phyloP scores from a whole-genome alignment of 352 stramenopile species.

The Pythium aristosporum region DNA sequence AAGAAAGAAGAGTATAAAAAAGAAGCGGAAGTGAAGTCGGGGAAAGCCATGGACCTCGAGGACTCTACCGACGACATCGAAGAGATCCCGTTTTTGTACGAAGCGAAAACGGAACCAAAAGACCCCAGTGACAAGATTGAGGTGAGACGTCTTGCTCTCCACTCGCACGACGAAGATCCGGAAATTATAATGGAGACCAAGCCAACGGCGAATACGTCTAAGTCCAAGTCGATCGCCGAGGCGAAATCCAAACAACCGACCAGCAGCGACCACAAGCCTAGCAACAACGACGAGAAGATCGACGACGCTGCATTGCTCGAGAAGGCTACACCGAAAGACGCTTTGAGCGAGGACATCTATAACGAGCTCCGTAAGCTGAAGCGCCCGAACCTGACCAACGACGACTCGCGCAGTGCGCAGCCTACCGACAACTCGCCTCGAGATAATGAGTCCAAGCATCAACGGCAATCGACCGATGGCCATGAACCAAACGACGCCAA shows the following conservation, averaged over 20 bases:
- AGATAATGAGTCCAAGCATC: slow-evolving; percentile 28
- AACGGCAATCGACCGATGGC: slow-evolving; percentile 15
- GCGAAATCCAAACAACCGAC: slow-evolving; percentile 19
- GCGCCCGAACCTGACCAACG: slow-evolving; percentile 32
- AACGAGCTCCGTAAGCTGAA: slow-evolving; percentile 61
- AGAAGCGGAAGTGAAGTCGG: slow-evolving; percentile 14
- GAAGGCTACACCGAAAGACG: slow-evolving; percentile 22
- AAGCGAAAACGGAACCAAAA: slow-evolving; percentile 48
- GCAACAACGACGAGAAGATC: slow-evolving; percentile 26
- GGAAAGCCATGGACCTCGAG: slow-evolving; percentile 37
- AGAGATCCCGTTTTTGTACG: slow-evolving; percentile 76
- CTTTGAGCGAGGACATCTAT: slow-evolving; percentile 45
- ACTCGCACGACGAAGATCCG: slow-evolving; percentile 43
- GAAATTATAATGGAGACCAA: slow-evolving; percentile 67
- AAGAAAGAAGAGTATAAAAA: slow-evolving; percentile 58
- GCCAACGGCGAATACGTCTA: slow-evolving; percentile 4
- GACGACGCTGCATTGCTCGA: slow-evolving; percentile 26
- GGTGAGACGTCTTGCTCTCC: not conserved
- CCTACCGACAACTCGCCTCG: slow-evolving; percentile 20
- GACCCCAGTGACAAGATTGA: slow-evolving; percentile 1
- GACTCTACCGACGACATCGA: slow-evolving; percentile 79
- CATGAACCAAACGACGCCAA: slow-evolving; percentile 36
- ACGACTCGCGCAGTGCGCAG: slow-evolving; percentile 20
- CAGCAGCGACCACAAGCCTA: slow-evolving; percentile 22
- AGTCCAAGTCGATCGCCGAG: slow-evolving; percentile 17